Percentiles rank a stretch among this genome's conserved stretches.
Conservation (phyloP, 139 green algal species). For the Coccomyxa sp. region DNA sequence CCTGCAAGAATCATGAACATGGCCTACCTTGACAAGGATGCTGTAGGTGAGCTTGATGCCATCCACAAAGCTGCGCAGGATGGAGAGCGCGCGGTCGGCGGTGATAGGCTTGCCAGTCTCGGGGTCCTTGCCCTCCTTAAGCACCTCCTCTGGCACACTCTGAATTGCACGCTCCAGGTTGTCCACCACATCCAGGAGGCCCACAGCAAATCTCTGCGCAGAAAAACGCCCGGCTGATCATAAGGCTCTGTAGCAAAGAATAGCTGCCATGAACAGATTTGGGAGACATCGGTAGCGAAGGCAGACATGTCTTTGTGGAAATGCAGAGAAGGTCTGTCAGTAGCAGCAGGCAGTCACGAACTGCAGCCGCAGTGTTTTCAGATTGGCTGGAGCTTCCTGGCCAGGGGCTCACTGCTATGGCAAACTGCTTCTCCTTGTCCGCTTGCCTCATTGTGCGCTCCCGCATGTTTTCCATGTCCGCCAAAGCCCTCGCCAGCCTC, state of each 20-base stretch:
- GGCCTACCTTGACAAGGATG: conserved; percentile 61
- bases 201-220: conserved; percentile 71
- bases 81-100: conserved; percentile 32
- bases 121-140: conserved; percentile 22
- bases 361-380: too few relatives aligned
- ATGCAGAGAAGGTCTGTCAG: too few relatives aligned
- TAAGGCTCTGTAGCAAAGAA: too few relatives aligned
- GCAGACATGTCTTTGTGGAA: too few relatives aligned
- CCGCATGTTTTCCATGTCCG: conserved; percentile 91
- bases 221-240: too few relatives aligned
- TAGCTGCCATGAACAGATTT: too few relatives aligned
- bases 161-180: conserved; percentile 78
- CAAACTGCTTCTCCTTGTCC: conserved; percentile 75
- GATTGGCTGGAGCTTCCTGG: too few relatives aligned
- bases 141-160: conserved; percentile 50
- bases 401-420: conserved; percentile 51
- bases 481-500: conserved; percentile 63
- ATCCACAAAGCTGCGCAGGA: conserved; percentile 70
- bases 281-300: too few relatives aligned
- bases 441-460: conserved; percentile 61
- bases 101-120: conserved; percentile 23
- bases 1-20: too few relatives aligned
- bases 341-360: too few relatives aligned
- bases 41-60: conserved; percentile 82
- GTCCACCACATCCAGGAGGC: conserved; percentile 86